Evolutionary conservation across 306 rosid genomes (phyloP).

Genomic region (Boehmeria nivea): DNA sequence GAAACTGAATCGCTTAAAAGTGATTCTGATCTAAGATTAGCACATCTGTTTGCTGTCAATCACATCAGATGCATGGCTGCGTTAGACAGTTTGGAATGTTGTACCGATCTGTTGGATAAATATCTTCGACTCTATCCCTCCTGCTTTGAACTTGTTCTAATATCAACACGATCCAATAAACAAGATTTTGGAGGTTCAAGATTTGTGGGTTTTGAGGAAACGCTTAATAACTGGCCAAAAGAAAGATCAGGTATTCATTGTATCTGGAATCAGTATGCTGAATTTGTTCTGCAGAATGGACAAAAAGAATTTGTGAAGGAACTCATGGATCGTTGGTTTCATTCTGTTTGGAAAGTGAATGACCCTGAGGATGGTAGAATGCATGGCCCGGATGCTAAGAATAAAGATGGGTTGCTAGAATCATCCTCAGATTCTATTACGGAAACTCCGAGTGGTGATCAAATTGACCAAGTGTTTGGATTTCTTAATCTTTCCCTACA

Average conservation of each 20-base stretch:
- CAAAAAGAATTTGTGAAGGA: slow-evolving; percentile 50
- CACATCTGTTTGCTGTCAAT: slow-evolving; percentile 69
- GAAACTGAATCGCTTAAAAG: slow-evolving; percentile 42
- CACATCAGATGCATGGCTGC: slow-evolving; percentile 74
- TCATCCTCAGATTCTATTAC: slow-evolving; percentile 30
- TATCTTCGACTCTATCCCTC: slow-evolving; percentile 61
- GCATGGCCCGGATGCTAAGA: slow-evolving; percentile 19
- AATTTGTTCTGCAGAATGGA: slow-evolving; percentile 47
- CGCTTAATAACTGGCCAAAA: slow-evolving; percentile 65
- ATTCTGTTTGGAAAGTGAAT: slow-evolving; percentile 44
- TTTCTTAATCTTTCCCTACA: slow-evolving; percentile 71
- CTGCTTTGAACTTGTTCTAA: slow-evolving; percentile 66
- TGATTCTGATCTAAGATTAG: slow-evolving; percentile 45
- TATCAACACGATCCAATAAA: slow-evolving; percentile 39
- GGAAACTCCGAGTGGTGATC: slow-evolving; percentile 27
- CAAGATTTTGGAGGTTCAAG: slow-evolving; percentile 31
- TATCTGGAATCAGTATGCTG: slow-evolving; percentile 88
- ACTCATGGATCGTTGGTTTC: slow-evolving; percentile 68
- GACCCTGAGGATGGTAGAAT: slow-evolving; percentile 23
- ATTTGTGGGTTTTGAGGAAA: slow-evolving; percentile 66
- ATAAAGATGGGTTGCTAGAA: slow-evolving; percentile 35
- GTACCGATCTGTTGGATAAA: slow-evolving; percentile 53
- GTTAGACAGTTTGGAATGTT: slow-evolving; percentile 44
- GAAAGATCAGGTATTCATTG: slow-evolving; percentile 76
- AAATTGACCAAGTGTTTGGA: slow-evolving; percentile 65